phyloP scores from a whole-genome alignment of 192 early-diverging fungal species.

The Linnemannia exigua region DNA sequence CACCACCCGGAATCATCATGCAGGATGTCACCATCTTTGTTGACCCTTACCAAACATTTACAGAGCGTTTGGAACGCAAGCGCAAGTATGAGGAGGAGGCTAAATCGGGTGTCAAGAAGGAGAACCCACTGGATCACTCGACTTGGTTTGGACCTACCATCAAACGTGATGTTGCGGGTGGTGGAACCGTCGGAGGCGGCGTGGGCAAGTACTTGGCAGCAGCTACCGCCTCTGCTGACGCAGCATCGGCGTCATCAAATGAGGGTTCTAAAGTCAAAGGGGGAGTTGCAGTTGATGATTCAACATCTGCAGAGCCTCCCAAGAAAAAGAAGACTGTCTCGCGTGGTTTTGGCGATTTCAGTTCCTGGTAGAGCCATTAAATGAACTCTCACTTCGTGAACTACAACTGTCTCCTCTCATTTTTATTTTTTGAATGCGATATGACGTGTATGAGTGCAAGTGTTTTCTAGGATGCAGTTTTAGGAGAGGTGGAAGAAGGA shows the following conservation, averaged over 20 bases:
- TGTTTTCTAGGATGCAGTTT: background rate
- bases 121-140: conserved; percentile 68
- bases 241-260: conserved; percentile 20
- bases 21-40: conserved; percentile 80
- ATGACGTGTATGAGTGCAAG: background rate
- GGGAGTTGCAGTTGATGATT: conserved; percentile 3
- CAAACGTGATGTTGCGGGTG: conserved; percentile 42
- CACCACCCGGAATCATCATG: conserved; percentile 79
- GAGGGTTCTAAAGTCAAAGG: conserved; percentile 7
- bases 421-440: conserved; percentile 5
- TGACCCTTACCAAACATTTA: conserved; percentile 88
- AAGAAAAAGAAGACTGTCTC: conserved; percentile 55
- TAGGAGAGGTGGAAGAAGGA: background rate
- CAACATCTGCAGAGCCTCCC: conserved; percentile 8
- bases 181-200: conserved; percentile 47
- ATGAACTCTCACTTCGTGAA: background rate
- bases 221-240: conserved; percentile 2
- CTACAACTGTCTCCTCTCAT: conserved; percentile 1
- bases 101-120: conserved; percentile 61
- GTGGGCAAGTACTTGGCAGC: conserved; percentile 78
- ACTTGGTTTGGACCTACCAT: conserved; percentile 81
- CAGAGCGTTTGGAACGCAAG: conserved; percentile 77
- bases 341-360: conserved; percentile 62
- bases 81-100: conserved; percentile 60
- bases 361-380: conserved; percentile 47